Conservation (phyloP, 768 basidiomycete genomes). For the Jaapia argillacea region DNA sequence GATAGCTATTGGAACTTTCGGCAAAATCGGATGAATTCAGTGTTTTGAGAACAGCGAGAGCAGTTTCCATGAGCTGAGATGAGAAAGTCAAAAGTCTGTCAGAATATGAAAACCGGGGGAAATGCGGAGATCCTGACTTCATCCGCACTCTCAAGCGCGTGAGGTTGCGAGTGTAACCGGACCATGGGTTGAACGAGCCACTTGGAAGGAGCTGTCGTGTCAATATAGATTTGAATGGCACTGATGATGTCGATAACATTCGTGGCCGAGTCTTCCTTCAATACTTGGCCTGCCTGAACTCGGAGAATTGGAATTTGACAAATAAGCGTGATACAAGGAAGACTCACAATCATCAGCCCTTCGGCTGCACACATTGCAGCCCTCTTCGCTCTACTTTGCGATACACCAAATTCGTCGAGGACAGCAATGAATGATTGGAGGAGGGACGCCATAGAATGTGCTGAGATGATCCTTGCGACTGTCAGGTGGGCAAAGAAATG, state of each 20-base stretch:
- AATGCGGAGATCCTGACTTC: slow-evolving; percentile 36
- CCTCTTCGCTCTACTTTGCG: slow-evolving; percentile 72
- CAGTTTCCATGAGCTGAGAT: slow-evolving; percentile 74
- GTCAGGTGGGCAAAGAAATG: slow-evolving; percentile 90
- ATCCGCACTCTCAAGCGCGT: slow-evolving; percentile 39
- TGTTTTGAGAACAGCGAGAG: slow-evolving; percentile 49
- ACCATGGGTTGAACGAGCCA: slow-evolving; percentile 57
- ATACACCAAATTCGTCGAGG: slow-evolving; percentile 83
- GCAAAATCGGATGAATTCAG: slow-evolving; percentile 55
- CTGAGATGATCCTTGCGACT: slow-evolving; percentile 61
- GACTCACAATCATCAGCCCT: slow-evolving; percentile 61
- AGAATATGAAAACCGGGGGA: background rate
- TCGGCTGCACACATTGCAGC: slow-evolving; percentile 78
- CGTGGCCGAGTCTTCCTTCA: slow-evolving; percentile 52
- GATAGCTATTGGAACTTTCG: slow-evolving; percentile 44
- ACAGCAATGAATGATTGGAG: slow-evolving; percentile 81
- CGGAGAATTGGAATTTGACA: slow-evolving; percentile 1
- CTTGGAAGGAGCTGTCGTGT: slow-evolving; percentile 46
- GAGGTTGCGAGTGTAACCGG: slow-evolving; percentile 34
- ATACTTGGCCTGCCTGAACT: slow-evolving; percentile 51
- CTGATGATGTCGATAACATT: slow-evolving; percentile 59
- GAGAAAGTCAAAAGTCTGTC: slow-evolving; percentile 5
- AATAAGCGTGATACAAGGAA: background rate
- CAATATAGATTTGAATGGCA: slow-evolving; percentile 61
- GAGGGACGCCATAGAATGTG: slow-evolving; percentile 70